Base-by-base conservation (phyloP, 163 green algal genomes). In the Scenedesmus sp. region DNA sequence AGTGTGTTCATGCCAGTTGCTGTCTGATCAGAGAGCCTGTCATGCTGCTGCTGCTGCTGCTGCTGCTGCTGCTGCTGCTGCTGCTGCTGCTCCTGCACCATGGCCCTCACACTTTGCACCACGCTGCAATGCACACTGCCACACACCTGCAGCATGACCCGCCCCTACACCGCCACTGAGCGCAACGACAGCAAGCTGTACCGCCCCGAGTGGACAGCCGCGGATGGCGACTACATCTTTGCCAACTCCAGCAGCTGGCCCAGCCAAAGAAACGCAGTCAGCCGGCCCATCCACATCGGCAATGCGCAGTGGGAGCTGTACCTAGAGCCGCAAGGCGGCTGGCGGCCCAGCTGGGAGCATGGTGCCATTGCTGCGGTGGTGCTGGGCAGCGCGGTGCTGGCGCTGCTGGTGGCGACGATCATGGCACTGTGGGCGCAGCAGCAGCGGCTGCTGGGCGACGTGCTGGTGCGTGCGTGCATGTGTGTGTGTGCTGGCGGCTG, bases 91-190 rank as follows among this genome's bases (percentile, higher is more conserved):
- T 12, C 34, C 81, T 88, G 57, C 81, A 54, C 16, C 20, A 86
- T 87, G 64, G 3, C 4, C 10, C 4, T 86, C 15, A 46, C 52
- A 9, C 13, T 59, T 60, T 23, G 34, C 34, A 46, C 34, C 34
- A 46, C 34, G 34, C 34, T 46, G 34, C 34, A 46, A 46, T 46
- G 34, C 34, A 46, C 12, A 60, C n/a, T 26, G 15, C 52, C 12
- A 86, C 52, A 6, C 13, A 16, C 81, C 10, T 83, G 84, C 91
- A 93, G 91, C 59, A 92, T 94, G 91, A 94, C 87, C 0, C 91
- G 91, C 1, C 91, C 91, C 54, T 94, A 90, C 67, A 94, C 91
- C 10, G 66, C 88, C 52, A 89, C 91, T 2, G 91, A 94, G 91
- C 88, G 70, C 59, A 84, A 82, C 62, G 85, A 89, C 66, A 55